Percentiles rank a stretch among this genome's conserved stretches.
Evolutionary conservation across 257 asterid species (phyloP).

Genomic region (Lycium barbarum): DNA sequence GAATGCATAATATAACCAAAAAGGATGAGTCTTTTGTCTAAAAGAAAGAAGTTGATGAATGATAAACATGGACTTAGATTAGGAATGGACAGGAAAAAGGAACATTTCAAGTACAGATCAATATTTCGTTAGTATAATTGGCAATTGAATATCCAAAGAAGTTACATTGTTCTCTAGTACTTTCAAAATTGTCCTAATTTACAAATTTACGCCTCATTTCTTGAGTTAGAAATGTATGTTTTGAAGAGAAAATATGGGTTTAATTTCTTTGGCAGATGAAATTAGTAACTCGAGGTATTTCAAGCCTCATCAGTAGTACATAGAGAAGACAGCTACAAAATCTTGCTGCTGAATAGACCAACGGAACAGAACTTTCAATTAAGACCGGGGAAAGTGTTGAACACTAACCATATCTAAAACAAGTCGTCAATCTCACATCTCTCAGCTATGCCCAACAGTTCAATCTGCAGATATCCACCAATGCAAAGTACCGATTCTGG

Average conservation of each 20-base stretch:
- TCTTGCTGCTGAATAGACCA: slow-evolving; percentile 2
- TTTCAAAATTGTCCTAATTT: not conserved
- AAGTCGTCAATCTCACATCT: slow-evolving; percentile 65
- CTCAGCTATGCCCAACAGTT: slow-evolving; percentile 73
- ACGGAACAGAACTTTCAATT: not conserved
- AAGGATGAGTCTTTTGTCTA: not conserved
- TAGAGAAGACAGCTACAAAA: not conserved
- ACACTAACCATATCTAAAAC: slow-evolving; percentile 77
- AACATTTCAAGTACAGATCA: not conserved
- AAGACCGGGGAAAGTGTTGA: not conserved
- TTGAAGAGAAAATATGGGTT: not conserved
- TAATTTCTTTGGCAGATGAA: slow-evolving; percentile 16
- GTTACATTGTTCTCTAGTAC: not conserved
- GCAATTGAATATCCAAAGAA: slow-evolving; percentile 2
- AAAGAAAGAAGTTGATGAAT: not conserved
- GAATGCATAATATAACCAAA: not conserved
- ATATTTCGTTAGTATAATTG: not conserved
- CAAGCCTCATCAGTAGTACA: not conserved
- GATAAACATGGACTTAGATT: not conserved
- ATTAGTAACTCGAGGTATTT: not conserved
- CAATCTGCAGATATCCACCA: slow-evolving; percentile 80
- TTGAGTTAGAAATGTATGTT: not conserved
- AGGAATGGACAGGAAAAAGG: not conserved
- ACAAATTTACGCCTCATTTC: slow-evolving; percentile 11
- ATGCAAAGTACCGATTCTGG: slow-evolving; percentile 78